A percentile compares a stretch with the other conserved stretches of the same genome.
Conservation (phyloP, 2,329 filamentous ascomycete species). For the Plenodomus tracheiphilus region DNA sequence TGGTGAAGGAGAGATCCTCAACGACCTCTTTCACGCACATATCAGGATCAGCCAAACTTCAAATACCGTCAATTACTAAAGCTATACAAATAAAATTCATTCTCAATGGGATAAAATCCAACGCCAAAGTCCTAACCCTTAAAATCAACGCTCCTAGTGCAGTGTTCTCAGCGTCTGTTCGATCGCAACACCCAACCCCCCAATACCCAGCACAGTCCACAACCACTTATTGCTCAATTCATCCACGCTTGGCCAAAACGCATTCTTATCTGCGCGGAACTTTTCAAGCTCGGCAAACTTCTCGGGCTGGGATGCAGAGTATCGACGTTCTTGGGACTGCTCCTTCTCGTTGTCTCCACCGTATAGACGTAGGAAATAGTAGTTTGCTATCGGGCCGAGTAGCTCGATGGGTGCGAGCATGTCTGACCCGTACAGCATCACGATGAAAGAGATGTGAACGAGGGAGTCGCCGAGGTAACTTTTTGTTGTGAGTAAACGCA, state of each 20-base stretch:
- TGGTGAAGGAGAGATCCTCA: too few species aligned
- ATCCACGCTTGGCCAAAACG: slow-evolving; percentile 59
- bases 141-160: too few species aligned
- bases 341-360: slow-evolving; percentile 62
- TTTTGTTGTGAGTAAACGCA: slow-evolving; percentile 1
- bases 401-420: slow-evolving; percentile 59
- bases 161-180: slow-evolving; percentile 49
- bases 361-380: slow-evolving; percentile 60
- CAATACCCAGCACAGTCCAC: slow-evolving; percentile 56
- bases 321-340: slow-evolving; percentile 56
- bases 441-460: slow-evolving; percentile 62
- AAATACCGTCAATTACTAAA: too few species aligned
- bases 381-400: slow-evolving; percentile 61
- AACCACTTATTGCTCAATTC: slow-evolving; percentile 61
- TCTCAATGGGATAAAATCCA: too few species aligned
- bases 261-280: slow-evolving; percentile 60
- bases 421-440: slow-evolving; percentile 59
- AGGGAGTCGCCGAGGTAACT: slow-evolving; percentile 66
- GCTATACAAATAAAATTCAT: too few species aligned
- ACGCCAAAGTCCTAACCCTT: too few species aligned
- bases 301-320: slow-evolving; percentile 53
- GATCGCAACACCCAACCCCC: slow-evolving; percentile 53
- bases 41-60: too few species aligned
- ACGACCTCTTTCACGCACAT: too few species aligned
- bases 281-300: slow-evolving; percentile 59